phyloP scores from a whole-genome alignment of 108 stramenopile species.

The Nitzschia sp. region DNA sequence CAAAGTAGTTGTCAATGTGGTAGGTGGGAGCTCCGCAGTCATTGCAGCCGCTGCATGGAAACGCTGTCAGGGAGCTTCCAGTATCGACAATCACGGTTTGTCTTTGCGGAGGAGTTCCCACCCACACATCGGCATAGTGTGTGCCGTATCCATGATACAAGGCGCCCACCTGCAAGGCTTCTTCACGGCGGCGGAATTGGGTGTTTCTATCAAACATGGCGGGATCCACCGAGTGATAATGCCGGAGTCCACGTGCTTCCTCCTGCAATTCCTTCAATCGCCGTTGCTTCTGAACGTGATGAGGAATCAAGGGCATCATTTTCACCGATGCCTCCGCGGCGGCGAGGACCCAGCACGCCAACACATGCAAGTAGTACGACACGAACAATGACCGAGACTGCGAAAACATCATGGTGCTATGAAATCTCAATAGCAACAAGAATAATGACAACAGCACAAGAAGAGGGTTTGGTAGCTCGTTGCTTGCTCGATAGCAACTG shows the following conservation, averaged over 20 bases:
- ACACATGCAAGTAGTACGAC: too few relatives aligned
- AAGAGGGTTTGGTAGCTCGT: too few relatives aligned
- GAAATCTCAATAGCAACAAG: not conserved
- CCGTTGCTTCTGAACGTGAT: constrained; percentile 35
- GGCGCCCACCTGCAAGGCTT: constrained; percentile 28
- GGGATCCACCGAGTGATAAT: not conserved
- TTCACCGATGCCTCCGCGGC: not conserved
- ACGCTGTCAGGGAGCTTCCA: constrained; percentile 89
- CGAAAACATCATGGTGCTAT: not conserved
- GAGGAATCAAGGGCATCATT: constrained; percentile 41
- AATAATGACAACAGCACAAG: not conserved
- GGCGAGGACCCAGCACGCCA: not conserved
- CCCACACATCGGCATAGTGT: constrained; percentile 94
- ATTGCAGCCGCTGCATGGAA: constrained; percentile 89
- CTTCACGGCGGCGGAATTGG: not conserved
- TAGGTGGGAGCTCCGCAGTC: constrained; percentile 67
- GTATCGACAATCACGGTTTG: constrained; percentile 98
- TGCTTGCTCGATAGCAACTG: too few relatives aligned
- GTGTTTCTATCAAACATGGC: not conserved
- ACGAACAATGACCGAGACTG: not conserved
- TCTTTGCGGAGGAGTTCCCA: constrained; percentile 93
- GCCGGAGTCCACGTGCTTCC: not conserved
- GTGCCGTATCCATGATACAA: constrained; percentile 57
- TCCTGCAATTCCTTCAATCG: constrained; percentile 13
- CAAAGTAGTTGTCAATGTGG: constrained; percentile 74